Evolutionary conservation across 352 stramenopile genomes (phyloP), one percentile per base, ranked within the genome.

Genomic region (Pythium grandisporangium): DNA sequence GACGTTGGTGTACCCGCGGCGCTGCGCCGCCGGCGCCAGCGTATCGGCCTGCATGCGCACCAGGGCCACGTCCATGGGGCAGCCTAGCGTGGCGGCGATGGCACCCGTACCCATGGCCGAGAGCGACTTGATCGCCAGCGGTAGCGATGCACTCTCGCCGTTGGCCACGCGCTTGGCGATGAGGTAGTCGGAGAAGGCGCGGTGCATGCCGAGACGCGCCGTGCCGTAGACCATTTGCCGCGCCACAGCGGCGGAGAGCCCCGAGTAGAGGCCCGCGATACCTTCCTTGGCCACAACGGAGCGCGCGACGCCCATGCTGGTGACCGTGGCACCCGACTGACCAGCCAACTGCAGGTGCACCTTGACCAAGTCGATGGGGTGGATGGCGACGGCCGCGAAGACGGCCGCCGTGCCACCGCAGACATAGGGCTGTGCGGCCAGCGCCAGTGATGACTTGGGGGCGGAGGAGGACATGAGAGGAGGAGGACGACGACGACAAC

Each of bases 1-100:
- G 6, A 99, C 96, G 76, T 99, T 98, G 56, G 96, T 98, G 76
- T 99, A 99, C 41, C 96, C 96, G 49, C 96, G 85, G 48, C 95
- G 79, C 51, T 98, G 81, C 26, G 71, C 70, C 14, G 69, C 61
- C 13, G 83, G 76, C 16, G 94, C 94, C 58, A 98, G 87, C 40
- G 84, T 95, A 60, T 99, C 96, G 36, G 90, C 84, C 66, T 99
- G 96, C 78, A 99, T 96, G 45, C 96, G 75, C 47, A 99, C 96
- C 14, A 99, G 78, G 12, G 96, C 84, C 13, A 98, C 95, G 55
- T 99, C 96, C 70, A 99, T 98, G 17, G 96, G 96, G 30, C 95
- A 99, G 23, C 96, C 96, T 26, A 99, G 95, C 30, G 88, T 97
- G 25, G 97, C 96, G 4, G 91, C 95, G 55, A 98, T 82, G 5